Base-by-base conservation (phyloP, 1,139 yeast species). In the Yamadazyma friedrichii region DNA sequence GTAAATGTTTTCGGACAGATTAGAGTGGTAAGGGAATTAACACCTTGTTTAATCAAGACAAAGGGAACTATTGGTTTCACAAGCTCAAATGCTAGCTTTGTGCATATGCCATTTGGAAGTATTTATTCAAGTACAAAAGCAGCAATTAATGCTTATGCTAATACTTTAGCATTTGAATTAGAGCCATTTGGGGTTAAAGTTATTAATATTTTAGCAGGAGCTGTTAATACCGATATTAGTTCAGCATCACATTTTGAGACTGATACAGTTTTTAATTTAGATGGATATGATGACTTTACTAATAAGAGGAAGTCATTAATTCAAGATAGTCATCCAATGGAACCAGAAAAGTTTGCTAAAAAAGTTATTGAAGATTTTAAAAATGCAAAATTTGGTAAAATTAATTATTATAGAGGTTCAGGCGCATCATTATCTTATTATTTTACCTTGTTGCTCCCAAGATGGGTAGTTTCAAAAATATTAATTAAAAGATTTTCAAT, bases 71-170 rank as follows among this genome's bases (percentile, higher is more conserved):
- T 50, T 31, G 50, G 44, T 1, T 48, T 51, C 31, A 50, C 55
- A 4, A 43, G 47, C 5, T 43, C 51, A 9, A 32, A 35, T 16
- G 46, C 43, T 6, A 38, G 38, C 1, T n/a, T 42, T 3, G 15
- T 40, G 8, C 48, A 50, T 13, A 22, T 42, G 11, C 54, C 53
- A n/a, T 50, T 46, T 32, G 20, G 36, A 10, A 22, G 41, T 13
- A 40, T 44, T 3, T 49, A 51, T 38, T 27, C 46, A 5, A 20
- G 42, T 20, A n/a, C 42, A 4, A 45, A 45, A 33, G 88, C 91
- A 2, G 93, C 93, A 1, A 75, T 86, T 42, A 86, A 82, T 52
- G 82, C 76, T 49, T 86, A 81, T 55, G 84, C 86, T 1, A 72
- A 78, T 37, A 73, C 74, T 2, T 65, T 85, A 42, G 74, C 84